Evolutionary conservation across 2,329 filamentous ascomycete genomes (phyloP), one percentile per base, ranked within the genome.

Genomic region (Aspergillus thermomutatus): DNA sequence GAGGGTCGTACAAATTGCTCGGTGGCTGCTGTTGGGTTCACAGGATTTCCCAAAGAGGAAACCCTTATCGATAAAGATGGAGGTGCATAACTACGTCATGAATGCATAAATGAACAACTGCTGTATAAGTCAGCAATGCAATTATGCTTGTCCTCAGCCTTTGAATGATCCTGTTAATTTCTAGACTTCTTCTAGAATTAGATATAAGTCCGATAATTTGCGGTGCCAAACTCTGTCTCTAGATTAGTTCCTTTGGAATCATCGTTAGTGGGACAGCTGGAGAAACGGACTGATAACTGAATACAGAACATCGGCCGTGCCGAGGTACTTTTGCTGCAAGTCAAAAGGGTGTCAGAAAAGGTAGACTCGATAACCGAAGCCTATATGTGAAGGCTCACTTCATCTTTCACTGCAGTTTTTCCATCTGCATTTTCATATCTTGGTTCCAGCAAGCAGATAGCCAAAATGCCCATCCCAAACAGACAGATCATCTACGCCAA

Each of bases 401-500:
- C 19, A 2, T 14, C 21, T 23, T 19, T 45, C 41, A 19, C 11
- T 23, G 8, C n/a, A 43, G 8, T 14, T 11, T 31, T 62, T 61
- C 65, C n/a, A 43, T 43, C 48, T 46, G 10, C 23, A 19, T 34
- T 43, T 23, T 23, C 23, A 9, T 9, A 37, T 26, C 11, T 27
- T 7, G 26, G 9, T n/a, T 19, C 17, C 21, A 25, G 37, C 25
- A 9, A 7, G 17, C 8, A 52, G 2, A 54, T 2, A 4, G 17
- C 17, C 53, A 63, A 52, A 46, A 64, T 66, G 60, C 27, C 60
- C 34, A 63, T 70, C 62, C 64, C 66, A 11, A 70, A 75, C 63
- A 70, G 69, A 50, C 72, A 75, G 59, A 59, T 74, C 47, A 66
- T 75, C 59, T 74, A 74, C 60, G 66, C 65, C 56, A 72, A 69